Evolutionary conservation across 2,329 filamentous ascomycete genomes (phyloP), one percentile per base, ranked within the genome.

Genomic region (Fusarium sterilihyphosum): DNA sequence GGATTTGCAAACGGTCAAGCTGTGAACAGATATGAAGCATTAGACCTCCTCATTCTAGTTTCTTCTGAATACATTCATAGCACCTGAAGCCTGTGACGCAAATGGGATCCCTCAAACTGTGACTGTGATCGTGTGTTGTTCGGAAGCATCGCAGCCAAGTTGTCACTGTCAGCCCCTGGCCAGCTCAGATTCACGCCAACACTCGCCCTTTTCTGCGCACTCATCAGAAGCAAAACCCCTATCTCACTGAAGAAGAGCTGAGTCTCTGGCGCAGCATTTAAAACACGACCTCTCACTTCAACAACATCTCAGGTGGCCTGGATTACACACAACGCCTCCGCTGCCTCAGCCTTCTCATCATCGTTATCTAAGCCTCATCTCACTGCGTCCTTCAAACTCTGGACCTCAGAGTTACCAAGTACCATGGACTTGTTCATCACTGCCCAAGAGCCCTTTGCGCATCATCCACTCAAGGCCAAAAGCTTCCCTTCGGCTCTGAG

Each of bases 361-460:
- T 57, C 24, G 35, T 35, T 35, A 31, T 31, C 24, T 47, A 33
- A 26, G 58, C 46, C 46, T 40, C 37, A 46, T 29, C 43, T 64
- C 61, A 50, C 58, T 54, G 16, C 26, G n/a, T 26, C 33, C 35
- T 68, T 54, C 46, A 61, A 37, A 11, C 9, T 65, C 49, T 20
- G 20, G 12, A 35, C 10, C 44, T 33, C 37, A 24, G 18, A 43
- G 37, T 40, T 22, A 38, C 16, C 26, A 47, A 16, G 12, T 31
- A 44, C 8, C 37, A 78, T 78, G 77, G 77, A 78, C 46, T 70
- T 79, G 33, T 78, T 76, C 61, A 78, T 78, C 62, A 78, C 77
- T 13, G 77, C 77, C 11, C 49, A 78, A 31, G 76, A 79, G 24
- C 77, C 77, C n/a, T 78, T 78, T 41, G 56, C 63, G 43, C 76